These are phyloP conservation scores for Cryphonectria japonica DNA, from an alignment of 2,329 filamentous ascomycete species.

Conservation along the genomic window DNA sequence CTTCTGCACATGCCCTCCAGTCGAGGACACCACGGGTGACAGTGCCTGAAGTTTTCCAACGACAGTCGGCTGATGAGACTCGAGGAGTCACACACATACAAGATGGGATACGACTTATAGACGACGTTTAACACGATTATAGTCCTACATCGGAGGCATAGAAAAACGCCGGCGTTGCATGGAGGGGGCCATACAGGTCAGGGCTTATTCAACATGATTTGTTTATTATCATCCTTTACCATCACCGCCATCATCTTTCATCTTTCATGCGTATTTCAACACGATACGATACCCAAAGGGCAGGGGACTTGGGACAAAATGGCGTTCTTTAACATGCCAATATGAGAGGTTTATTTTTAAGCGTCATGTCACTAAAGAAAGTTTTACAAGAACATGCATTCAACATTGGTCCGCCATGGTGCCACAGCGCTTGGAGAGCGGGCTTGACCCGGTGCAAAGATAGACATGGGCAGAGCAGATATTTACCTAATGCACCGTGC, in stretches of 20 bases:
- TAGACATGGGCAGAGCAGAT: background rate
- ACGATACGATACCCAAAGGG: slow-evolving; percentile 19
- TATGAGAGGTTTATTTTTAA: background rate
- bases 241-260: background rate
- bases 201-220: slow-evolving; percentile 9
- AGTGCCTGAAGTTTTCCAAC: background rate
- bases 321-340: slow-evolving; percentile 14
- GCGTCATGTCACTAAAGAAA: background rate
- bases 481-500: background rate
- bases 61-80: background rate
- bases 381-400: slow-evolving; percentile 3
- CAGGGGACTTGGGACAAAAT: slow-evolving; percentile 5
- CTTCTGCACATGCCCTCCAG: slow-evolving; percentile 91
- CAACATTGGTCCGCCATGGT: background rate
- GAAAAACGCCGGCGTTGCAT: background rate
- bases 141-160: background rate
- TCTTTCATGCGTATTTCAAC: slow-evolving; percentile 3
- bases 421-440: background rate
- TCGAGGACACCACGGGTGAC: slow-evolving; percentile 62
- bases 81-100: background rate
- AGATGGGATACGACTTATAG: background rate
- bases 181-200: background rate
- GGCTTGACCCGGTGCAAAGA: background rate
- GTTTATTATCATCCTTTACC: background rate
- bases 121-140: background rate